Evolutionary conservation across 345 rosid genomes (phyloP).

Genomic region (Turnera subulata): DNA sequence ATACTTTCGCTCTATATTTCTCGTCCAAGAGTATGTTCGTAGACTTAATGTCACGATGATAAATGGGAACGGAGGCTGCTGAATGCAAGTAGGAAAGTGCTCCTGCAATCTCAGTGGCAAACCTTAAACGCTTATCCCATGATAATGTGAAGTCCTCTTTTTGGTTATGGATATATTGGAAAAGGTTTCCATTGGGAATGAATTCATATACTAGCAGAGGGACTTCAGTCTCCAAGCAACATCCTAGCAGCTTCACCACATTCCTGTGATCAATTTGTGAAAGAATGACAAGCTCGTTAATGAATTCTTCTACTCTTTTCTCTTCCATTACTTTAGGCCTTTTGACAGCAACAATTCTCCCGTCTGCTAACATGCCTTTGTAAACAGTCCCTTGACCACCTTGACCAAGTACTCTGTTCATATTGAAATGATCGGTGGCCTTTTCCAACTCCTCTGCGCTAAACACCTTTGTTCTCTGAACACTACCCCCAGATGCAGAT

Average conservation of each 20-base stretch:
- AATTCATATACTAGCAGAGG: conserved; percentile 13
- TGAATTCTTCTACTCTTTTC: conserved; percentile 4
- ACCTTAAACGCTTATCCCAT: conserved; percentile 9
- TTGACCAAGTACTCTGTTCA: conserved; percentile 13
- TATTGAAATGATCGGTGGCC: conserved; percentile 6
- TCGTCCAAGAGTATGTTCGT: conserved; percentile 26
- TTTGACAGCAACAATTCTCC: conserved; percentile 13
- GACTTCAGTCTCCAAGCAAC: conserved; percentile 16
- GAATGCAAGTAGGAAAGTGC: conserved; percentile 17
- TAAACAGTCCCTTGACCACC: conserved; percentile 18
- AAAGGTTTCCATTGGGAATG: conserved; percentile 13
- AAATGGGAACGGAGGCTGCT: conserved; percentile 13
- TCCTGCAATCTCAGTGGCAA: conserved; percentile 18
- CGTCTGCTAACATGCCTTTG: conserved; percentile 15
- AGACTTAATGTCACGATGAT: conserved; percentile 17
- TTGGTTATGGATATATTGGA: conserved; percentile 2
- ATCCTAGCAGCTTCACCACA: conserved; percentile 10
- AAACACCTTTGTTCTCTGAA: neutral
- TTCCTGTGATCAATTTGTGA: conserved; percentile 16
- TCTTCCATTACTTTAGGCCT: neutral
- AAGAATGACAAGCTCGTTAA: conserved; percentile 13
- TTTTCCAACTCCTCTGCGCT: conserved; percentile 3
- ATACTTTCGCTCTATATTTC: conserved; percentile 15
- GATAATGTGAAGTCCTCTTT: neutral
- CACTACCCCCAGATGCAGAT: neutral